Evolutionary conservation across 73 alveolate species (phyloP), one percentile per base, ranked within the genome.

Genomic region (Paramecium biaurelia): DNA sequence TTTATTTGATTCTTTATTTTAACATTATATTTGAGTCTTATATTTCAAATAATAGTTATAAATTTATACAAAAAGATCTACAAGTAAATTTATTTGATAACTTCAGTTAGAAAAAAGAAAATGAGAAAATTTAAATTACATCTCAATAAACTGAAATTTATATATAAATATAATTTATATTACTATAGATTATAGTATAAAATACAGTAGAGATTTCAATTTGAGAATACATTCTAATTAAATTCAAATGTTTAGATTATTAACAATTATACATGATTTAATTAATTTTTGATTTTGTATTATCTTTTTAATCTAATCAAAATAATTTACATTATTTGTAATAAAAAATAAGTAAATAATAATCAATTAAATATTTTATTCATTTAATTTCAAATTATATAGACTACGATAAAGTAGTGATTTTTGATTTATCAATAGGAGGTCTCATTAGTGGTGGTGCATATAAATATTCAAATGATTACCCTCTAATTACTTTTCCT

Each of bases 321-420:
- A n/a, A n/a, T n/a, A n/a, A n/a, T 47, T n/a, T 15, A 14, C 5
- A 47, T 47, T 4, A 18, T 53, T 15, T 15, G 21, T 53, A 18
- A 53, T 18, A 53, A 53, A 11, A 45, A 45, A 45, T 45, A 12
- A 45, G 21, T 53, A 18, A 53, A 53, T 53, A 53, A 53, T 18
- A 18, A 18, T 53, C 34, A 53, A n/a, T 53, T n/a, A 7, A 18
- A 4, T n/a, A 53, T 53, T 7, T 15, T 53, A 63, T 26, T 79
- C 90, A 79, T 30, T 79, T 79, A 20, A 79, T 21, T 43, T 41
- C 74, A 79, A 43, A 79, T 79, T 79, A 34, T 43, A 79, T 79
- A 10, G 90, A 30, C 37, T 79, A 47, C 4, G 0, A 10, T 47
- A 79, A 30, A 23, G 47, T 15, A 18, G 20, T 38, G 0, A 79